phyloP scores from a whole-genome alignment of 441 rosid genomes.

The Eruca vesicaria region DNA sequence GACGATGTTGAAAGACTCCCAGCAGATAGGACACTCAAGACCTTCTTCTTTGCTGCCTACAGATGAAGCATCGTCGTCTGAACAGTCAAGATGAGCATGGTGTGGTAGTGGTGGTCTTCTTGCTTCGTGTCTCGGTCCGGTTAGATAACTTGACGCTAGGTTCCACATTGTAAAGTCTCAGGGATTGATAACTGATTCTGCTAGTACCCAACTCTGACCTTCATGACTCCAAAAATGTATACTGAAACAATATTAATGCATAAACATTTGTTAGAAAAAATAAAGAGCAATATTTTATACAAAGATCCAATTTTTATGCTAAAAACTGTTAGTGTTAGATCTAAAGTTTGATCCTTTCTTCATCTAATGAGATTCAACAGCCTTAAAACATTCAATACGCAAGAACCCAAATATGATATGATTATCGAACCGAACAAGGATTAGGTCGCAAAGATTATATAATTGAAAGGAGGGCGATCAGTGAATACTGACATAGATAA shows the following conservation, averaged over 20 bases:
- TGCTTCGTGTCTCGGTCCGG: slow-evolving; percentile 45
- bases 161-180: slow-evolving; percentile 63
- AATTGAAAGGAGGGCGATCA: not conserved
- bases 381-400: not conserved
- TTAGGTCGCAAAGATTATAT: not conserved
- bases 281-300: not conserved
- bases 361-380: not conserved
- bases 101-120: slow-evolving; percentile 13
- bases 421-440: not conserved
- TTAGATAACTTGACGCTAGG: slow-evolving; percentile 68
- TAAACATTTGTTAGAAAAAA: not conserved
- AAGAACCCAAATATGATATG: not conserved
- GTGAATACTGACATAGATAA: not conserved
- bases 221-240: not conserved
- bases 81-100: slow-evolving; percentile 49
- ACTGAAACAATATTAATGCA: not conserved
- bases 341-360: not conserved
- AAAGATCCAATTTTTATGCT: not conserved
- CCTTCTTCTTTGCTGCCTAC: slow-evolving; percentile 58
- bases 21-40: slow-evolving; percentile 71
- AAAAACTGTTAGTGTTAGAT: not conserved
- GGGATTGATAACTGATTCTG: slow-evolving; percentile 13
- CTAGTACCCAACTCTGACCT: not conserved
- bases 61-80: slow-evolving; percentile 67
- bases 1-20: slow-evolving; percentile 71